Evolutionary conservation across 306 rosid species (phyloP), one percentile per base, ranked within the genome.

Genomic region (Lotus japonicus): DNA sequence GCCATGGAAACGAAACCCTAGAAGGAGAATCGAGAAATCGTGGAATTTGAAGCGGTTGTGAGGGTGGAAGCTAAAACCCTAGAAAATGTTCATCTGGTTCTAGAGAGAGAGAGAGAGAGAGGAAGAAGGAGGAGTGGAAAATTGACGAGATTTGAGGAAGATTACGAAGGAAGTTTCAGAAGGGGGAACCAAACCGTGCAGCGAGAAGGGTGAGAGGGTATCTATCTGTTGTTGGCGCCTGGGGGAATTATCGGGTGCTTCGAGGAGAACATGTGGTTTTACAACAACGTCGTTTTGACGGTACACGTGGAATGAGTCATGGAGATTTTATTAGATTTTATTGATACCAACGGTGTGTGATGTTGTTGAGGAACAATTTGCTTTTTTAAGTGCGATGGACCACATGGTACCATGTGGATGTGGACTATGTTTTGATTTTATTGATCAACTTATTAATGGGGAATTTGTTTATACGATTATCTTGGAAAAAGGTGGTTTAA

Each of bases 1-100:
- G 66, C 95, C 86, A 80, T 90, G 49, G 33, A 18, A 28, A 7
- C n/a, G 65, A 69, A 80, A 80, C 80, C 84, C 80, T 75, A 75
- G 66, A 75, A 44, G 42, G 43, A 19, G 7, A 36, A 21, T 1
- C 7, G 5, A 11, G 16, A 17, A n/a, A 50, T 8, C 4, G 8
- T 28, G 11, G 45, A 41, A 18, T 62, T 58, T 50, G 39, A 3
- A 26, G 50, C 2, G 35, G 13, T 18, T 43, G 39, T 1, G 15
- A 4, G 6, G 16, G 51, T 39, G 42, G 39, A 7, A 15, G 14
- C 9, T 28, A 69, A 63, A 84, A 60, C 81, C 85, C 85, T 72
- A 80, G 77, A 9, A 72, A 45, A 8, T 33, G 54, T 12, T 52
- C 64, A 41, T 48, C 33, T 19, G 41, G 28, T 2, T 31, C 7